phyloP scores from a whole-genome alignment of 768 basidiomycete species.

The Lanmaoa rubissima region DNA sequence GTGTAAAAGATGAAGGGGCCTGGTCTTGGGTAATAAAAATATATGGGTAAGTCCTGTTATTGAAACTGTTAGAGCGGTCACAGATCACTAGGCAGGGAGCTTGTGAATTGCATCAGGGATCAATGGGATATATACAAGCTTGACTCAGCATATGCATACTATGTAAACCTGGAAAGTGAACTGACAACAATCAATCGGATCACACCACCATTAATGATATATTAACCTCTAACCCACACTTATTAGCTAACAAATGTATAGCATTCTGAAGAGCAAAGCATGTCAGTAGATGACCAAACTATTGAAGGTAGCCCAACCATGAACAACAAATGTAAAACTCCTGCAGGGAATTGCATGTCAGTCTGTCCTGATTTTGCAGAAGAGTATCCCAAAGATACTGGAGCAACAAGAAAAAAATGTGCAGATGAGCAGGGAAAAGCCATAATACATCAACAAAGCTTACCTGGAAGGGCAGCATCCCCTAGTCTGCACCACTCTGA shows the following conservation, averaged over 20 bases:
- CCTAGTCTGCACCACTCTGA: neutral
- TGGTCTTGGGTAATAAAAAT: neutral
- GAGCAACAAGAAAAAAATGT: neutral
- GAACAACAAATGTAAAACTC: neutral
- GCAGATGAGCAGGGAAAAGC: neutral
- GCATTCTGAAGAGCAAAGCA: neutral
- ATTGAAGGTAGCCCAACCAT: neutral
- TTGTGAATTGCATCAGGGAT: neutral
- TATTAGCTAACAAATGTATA: neutral
- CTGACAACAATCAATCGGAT: neutral
- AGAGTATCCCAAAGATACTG: neutral
- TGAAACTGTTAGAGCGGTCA: neutral
- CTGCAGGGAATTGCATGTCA: neutral
- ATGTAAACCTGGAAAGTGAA: neutral
- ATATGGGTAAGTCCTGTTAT: neutral
- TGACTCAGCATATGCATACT: neutral
- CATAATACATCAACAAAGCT: neutral
- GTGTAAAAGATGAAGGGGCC: neutral
- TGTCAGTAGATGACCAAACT: neutral
- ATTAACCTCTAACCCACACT: neutral
- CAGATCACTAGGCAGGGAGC: neutral
- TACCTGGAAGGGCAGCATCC: neutral
- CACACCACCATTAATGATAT: neutral
- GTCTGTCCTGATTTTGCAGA: neutral
- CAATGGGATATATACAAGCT: constrained; percentile 1